These are phyloP conservation scores for Allium sativum DNA, from an alignment of 106 monocot species.

Conservation along the genomic window DNA sequence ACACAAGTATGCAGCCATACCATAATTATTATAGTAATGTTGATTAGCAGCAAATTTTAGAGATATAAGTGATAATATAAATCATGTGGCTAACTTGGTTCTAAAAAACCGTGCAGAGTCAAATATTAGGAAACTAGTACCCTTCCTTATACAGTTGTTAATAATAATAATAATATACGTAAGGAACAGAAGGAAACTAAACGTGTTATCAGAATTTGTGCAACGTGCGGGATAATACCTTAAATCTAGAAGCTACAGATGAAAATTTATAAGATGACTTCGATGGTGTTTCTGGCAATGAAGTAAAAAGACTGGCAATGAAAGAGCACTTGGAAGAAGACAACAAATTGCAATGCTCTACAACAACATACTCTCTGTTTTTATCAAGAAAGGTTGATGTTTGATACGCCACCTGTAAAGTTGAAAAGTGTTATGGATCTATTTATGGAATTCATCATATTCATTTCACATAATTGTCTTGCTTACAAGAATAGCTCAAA, in stretches of 20 bases:
- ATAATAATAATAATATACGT: background rate
- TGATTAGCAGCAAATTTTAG: background rate
- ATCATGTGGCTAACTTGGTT: background rate
- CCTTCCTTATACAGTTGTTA: background rate
- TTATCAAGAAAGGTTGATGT: slow-evolving; percentile 75
- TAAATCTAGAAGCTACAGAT: slow-evolving; percentile 86
- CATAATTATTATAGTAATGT: background rate
- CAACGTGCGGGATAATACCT: slow-evolving; percentile 34
- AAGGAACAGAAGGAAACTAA: too few species aligned
- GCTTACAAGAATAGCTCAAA: slow-evolving; percentile 23
- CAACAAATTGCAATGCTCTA: slow-evolving; percentile 62
- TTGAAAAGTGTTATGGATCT: slow-evolving; percentile 5
- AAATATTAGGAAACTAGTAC: background rate
- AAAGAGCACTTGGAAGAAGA: slow-evolving; percentile 68
- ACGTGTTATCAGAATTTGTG: too few species aligned
- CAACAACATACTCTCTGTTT: slow-evolving; percentile 76
- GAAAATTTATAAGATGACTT: slow-evolving; percentile 95
- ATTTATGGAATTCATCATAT: background rate
- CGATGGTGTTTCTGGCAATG: slow-evolving; percentile 46
- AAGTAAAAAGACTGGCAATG: slow-evolving; percentile 63
- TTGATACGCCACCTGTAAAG: slow-evolving; percentile 62
- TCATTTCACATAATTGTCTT: slow-evolving; percentile 9
- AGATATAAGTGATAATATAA: background rate
- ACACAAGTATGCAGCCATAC: background rate
- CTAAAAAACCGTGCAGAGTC: background rate